Evolutionary conservation across 1,139 yeast species (phyloP).

Genomic region (Yamadazyma siamensis): DNA sequence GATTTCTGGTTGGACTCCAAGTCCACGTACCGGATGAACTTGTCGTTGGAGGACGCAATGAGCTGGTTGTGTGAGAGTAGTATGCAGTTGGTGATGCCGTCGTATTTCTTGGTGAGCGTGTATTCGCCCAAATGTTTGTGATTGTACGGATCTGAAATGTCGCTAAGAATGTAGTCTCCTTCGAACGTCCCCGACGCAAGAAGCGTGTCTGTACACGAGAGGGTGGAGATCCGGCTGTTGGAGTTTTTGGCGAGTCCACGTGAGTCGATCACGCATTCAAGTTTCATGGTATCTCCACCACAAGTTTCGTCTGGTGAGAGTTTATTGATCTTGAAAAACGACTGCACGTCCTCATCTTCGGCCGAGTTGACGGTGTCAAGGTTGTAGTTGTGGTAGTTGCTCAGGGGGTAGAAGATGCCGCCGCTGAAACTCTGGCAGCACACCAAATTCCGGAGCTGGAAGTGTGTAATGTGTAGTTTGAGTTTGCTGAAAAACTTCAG

Average conservation of each 20-base stretch:
- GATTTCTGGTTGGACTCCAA: constrained; percentile 17
- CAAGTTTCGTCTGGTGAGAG: constrained; percentile 20
- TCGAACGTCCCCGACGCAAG: constrained; percentile 55
- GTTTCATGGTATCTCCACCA: constrained; percentile 24
- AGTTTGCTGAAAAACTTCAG: constrained; percentile 41
- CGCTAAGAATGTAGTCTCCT: constrained; percentile 47
- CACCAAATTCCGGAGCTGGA: constrained; percentile 54
- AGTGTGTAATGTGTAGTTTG: constrained; percentile 51
- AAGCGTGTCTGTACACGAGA: constrained; percentile 40
- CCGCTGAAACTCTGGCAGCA: constrained; percentile 34
- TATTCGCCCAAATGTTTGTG: constrained; percentile 31
- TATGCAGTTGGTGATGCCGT: constrained; percentile 58
- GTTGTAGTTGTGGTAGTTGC: constrained; percentile 33
- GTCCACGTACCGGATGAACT: constrained; percentile 40
- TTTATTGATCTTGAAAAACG: constrained; percentile 36
- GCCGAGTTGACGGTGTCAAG: constrained; percentile 20
- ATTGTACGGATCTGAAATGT: constrained; percentile 23
- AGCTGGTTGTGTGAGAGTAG: constrained; percentile 30
- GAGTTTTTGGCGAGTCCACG: constrained; percentile 26
- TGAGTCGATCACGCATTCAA: constrained; percentile 40
- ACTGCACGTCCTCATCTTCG: constrained; percentile 22
- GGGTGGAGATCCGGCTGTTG: constrained; percentile 45
- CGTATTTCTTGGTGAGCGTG: constrained; percentile 38
- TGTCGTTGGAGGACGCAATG: constrained; percentile 50
- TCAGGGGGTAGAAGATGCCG: constrained; percentile 43